phyloP scores from a whole-genome alignment of 345 rosid genomes.

The Aegle marmelos region DNA sequence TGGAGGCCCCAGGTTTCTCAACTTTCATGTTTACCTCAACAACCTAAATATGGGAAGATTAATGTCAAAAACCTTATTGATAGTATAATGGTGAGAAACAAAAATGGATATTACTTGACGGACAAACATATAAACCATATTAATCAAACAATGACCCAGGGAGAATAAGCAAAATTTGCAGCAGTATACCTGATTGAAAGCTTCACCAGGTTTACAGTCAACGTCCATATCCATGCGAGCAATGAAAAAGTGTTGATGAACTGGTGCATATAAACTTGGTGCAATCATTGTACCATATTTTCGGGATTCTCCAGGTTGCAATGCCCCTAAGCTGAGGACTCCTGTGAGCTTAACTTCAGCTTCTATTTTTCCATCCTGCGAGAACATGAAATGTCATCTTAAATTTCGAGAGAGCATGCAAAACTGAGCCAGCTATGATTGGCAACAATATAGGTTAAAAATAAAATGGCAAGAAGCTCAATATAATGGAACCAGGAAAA shows the following conservation, averaged over 20 bases:
- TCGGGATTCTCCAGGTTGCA: conserved; percentile 84
- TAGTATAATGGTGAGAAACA: neutral
- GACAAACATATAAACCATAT: neutral
- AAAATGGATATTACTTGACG: neutral
- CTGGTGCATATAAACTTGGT: conserved; percentile 87
- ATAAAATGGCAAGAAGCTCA: neutral
- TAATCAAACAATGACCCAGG: neutral
- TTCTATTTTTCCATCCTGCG: conserved; percentile 91
- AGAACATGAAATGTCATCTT: conserved; percentile 10
- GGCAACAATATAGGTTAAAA: neutral
- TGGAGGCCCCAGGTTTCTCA: conserved; percentile 74
- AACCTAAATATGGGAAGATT: conserved; percentile 37
- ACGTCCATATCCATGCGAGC: conserved; percentile 95
- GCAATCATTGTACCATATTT: conserved; percentile 91
- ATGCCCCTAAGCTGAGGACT: conserved; percentile 86
- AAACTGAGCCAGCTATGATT: neutral
- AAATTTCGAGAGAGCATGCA: neutral
- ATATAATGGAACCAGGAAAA: neutral
- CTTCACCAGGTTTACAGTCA: conserved; percentile 88
- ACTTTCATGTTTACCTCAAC: conserved; percentile 77
- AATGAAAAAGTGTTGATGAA: conserved; percentile 90
- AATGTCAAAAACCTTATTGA: neutral
- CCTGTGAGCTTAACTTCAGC: conserved; percentile 93
- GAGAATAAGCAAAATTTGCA: neutral
- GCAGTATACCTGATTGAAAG: conserved; percentile 68